A percentile compares a stretch with the other conserved stretches of the same genome.
These are phyloP conservation scores for Paramecium sonneborni DNA, from an alignment of 73 alveolate species.

Conservation along the genomic window DNA sequence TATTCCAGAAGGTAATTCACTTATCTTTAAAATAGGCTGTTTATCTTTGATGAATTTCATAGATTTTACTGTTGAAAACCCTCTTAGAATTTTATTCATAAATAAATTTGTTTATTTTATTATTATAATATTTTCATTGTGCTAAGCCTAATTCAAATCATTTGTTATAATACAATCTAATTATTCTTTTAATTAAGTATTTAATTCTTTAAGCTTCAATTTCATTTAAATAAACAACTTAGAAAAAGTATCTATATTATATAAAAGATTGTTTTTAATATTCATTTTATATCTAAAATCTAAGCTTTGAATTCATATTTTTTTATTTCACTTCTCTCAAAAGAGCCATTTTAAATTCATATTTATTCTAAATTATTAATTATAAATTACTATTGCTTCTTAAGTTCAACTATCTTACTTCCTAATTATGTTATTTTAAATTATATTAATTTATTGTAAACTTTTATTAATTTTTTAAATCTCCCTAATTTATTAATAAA, in stretches of 20 bases:
- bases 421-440: not conserved
- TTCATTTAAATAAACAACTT: constrained; percentile 13
- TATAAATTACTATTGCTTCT: not conserved
- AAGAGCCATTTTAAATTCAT: constrained; percentile 9
- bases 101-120: not conserved
- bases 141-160: not conserved
- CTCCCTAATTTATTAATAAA: not conserved
- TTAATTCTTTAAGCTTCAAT: constrained; percentile 26
- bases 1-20: constrained; percentile 53
- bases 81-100: constrained; percentile 22
- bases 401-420: not conserved
- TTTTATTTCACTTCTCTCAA: constrained; percentile 23
- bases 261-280: not conserved
- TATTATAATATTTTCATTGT: not conserved
- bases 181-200: not conserved
- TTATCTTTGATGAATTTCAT: not conserved
- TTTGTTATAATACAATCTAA: not conserved
- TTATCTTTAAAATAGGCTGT: not conserved
- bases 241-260: constrained; percentile 5
- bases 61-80: not conserved
- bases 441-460: too few species aligned
- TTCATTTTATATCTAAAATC: not conserved
- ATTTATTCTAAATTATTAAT: not conserved
- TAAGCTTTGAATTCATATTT: not conserved
- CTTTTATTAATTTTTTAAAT: not conserved